These are phyloP conservation scores for Exophiala sideris DNA, from an alignment of 2,329 filamentous ascomycete genomes.

Conservation along the genomic window DNA sequence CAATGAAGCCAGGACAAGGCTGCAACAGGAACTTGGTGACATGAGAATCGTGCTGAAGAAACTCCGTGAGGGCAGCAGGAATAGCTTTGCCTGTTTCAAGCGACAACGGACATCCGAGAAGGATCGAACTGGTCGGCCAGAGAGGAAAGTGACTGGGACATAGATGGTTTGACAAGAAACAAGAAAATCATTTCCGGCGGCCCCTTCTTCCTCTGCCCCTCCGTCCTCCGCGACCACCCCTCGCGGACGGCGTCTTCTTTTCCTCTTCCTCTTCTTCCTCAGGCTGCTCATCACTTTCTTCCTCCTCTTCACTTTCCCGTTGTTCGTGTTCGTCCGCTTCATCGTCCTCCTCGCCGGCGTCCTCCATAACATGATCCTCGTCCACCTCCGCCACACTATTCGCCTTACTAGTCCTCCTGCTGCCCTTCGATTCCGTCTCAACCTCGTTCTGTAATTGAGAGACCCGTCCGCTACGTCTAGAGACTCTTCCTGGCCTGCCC, in stretches of 20 bases:
- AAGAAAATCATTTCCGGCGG: conserved; percentile 38
- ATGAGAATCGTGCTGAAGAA: conserved; percentile 85
- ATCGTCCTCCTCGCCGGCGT: conserved; percentile 37
- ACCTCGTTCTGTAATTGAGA: conserved; percentile 41
- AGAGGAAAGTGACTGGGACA: conserved; percentile 3
- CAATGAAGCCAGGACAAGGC: conserved; percentile 71
- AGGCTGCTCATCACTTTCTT: conserved; percentile 33
- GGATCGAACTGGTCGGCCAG: conserved; percentile 14
- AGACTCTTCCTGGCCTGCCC: conserved; percentile 33
- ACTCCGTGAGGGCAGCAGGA: conserved; percentile 74
- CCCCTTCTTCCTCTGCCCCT: conserved; percentile 38
- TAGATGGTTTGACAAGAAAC: neutral
- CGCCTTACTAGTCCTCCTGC: conserved; percentile 29
- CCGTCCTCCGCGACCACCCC: neutral
- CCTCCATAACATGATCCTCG: conserved; percentile 31
- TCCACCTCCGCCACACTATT: conserved; percentile 39
- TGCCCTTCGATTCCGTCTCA: conserved; percentile 29
- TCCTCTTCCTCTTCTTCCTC: conserved; percentile 36
- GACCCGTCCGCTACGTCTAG: conserved; percentile 32
- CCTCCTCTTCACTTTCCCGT: conserved; percentile 38
- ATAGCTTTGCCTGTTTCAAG: conserved; percentile 83
- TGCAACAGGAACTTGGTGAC: conserved; percentile 85
- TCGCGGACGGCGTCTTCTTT: conserved; percentile 9
- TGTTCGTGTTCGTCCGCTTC: conserved; percentile 35
- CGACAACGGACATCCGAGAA: conserved; percentile 50